These are phyloP conservation scores for Craterostigma plantagineum DNA, from an alignment of 257 asterid species.

Conservation along the genomic window DNA sequence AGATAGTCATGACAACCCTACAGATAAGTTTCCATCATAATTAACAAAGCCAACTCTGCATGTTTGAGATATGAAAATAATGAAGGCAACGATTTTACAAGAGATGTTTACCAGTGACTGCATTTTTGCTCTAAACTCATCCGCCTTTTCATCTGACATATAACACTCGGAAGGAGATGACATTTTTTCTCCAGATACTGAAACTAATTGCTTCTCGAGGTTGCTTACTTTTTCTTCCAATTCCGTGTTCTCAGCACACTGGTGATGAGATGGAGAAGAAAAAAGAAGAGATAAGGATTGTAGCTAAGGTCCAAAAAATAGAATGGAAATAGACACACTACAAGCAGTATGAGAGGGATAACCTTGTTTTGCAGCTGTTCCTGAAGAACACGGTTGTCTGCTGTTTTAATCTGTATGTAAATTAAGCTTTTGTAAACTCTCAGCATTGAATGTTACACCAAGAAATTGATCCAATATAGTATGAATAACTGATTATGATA, in stretches of 20 bases:
- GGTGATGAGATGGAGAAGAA: constrained; percentile 13
- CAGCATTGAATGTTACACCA: neutral
- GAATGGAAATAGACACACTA: neutral
- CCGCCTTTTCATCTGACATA: constrained; percentile 34
- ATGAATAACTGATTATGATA: neutral
- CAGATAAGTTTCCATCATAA: neutral
- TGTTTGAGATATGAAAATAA: neutral
- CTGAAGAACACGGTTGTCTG: constrained; percentile 84
- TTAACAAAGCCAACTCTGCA: neutral
- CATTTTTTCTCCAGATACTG: constrained; percentile 23
- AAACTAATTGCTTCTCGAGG: constrained; percentile 57
- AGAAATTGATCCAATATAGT: neutral
- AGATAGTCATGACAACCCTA: neutral
- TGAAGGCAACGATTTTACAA: neutral
- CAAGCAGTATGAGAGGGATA: neutral
- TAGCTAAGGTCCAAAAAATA: no score
- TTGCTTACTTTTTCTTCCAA: constrained; percentile 39
- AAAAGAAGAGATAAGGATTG: no score
- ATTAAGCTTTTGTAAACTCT: constrained; percentile 11
- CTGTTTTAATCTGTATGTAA: constrained; percentile 62
- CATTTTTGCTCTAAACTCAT: constrained; percentile 51
- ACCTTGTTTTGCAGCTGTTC: constrained; percentile 95
- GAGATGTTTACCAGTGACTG: constrained; percentile 47
- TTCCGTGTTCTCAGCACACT: constrained; percentile 73
- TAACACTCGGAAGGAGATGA: constrained; percentile 23